A percentile compares a stretch with the other conserved stretches of the same genome.
These are phyloP conservation scores for Pseudocercospora eumusae DNA, from an alignment of 2,329 filamentous ascomycete species.

Conservation along the genomic window DNA sequence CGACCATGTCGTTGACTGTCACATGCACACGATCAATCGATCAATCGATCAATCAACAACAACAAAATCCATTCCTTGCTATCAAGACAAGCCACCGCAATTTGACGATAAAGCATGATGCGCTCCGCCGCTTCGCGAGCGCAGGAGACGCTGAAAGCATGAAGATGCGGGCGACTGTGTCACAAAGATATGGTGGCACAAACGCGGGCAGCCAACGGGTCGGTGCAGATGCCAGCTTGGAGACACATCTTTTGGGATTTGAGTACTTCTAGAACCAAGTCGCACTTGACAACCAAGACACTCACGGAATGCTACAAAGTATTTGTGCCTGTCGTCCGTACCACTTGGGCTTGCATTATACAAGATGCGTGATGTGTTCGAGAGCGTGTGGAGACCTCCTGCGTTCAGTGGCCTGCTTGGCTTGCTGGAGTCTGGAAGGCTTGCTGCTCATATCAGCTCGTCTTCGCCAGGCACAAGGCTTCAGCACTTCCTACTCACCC, in stretches of 20 bases:
- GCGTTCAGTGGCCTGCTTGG: conserved; percentile 10
- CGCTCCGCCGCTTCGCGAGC: conserved; percentile 10
- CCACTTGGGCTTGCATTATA: conserved; percentile 16
- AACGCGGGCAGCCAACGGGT: conserved; percentile 18
- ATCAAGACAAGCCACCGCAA: neutral
- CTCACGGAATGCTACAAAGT: conserved; percentile 20
- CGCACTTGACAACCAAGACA: conserved; percentile 23
- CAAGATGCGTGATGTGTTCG: conserved; percentile 16
- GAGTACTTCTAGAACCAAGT: conserved; percentile 24
- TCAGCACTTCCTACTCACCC: neutral
- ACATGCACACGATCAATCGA: neutral
- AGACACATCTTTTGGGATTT: conserved; percentile 18
- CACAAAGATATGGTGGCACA: conserved; percentile 20
- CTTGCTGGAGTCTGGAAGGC: neutral
- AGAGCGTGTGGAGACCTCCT: conserved; percentile 18
- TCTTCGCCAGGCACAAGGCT: neutral
- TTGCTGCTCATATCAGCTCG: neutral
- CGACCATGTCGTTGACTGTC: conserved; percentile 12
- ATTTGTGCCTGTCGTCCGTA: conserved; percentile 20
- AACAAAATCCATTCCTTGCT: neutral
- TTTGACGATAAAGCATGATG: neutral
- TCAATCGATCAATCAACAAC: too few relatives aligned
- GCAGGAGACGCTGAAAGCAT: conserved; percentile 10
- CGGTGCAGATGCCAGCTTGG: conserved; percentile 18
- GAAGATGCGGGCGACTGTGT: conserved; percentile 12